Evolutionary conservation across 148 eudicot species (phyloP).

Genomic region (Fallopia convolvulus): DNA sequence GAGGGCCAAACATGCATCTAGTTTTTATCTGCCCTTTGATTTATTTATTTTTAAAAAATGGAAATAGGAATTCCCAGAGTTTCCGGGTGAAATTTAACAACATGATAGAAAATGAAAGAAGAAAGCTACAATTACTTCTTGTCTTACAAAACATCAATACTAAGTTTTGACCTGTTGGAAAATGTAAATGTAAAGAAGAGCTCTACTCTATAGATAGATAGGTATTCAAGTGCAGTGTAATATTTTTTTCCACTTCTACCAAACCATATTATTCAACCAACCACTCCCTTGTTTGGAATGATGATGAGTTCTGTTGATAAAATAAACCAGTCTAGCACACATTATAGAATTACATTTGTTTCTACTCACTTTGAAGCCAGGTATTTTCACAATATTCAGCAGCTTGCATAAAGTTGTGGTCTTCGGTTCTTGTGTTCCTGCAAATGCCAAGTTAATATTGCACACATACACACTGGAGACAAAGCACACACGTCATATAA

Average conservation of each 20-base stretch:
- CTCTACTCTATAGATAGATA: background rate
- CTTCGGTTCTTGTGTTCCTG: no score
- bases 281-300: constrained; percentile 9
- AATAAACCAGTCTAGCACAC: no score
- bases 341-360: no score
- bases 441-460: no score
- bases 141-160: background rate
- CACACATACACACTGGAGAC: no score
- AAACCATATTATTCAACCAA: background rate
- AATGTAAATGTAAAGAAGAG: background rate
- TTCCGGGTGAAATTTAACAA: constrained; percentile 7
- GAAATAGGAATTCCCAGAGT: background rate
- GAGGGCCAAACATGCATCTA: background rate
- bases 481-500: no score
- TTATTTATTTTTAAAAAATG: background rate
- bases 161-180: background rate
- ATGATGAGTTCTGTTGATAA: constrained; percentile 3
- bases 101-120: no score
- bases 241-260: background rate
- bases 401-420: no score
- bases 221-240: background rate
- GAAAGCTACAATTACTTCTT: background rate
- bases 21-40: background rate
- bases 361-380: no score
- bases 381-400: no score